Percentiles rank a stretch among this genome's conserved stretches.
phyloP scores from a whole-genome alignment of 1,284 basidiomycete species.

The Wallemia hederae region DNA sequence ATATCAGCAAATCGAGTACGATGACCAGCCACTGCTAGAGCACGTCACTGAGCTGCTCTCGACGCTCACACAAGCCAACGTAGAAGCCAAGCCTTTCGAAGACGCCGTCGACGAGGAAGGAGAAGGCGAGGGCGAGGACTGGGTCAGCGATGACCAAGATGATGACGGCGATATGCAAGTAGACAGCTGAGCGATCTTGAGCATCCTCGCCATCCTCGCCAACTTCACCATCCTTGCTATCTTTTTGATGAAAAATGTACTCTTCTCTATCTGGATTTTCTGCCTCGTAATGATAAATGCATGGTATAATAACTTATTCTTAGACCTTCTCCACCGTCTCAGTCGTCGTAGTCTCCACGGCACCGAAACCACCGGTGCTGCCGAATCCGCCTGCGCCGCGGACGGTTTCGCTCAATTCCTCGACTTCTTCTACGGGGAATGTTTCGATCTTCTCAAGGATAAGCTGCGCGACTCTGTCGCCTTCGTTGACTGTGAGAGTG shows the following conservation, averaged over 20 bases:
- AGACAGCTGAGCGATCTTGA: background rate
- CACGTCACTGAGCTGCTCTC: background rate
- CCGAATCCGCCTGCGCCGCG: conserved; percentile 77
- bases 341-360: too few relatives aligned
- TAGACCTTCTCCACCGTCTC: too few relatives aligned
- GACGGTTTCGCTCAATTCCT: conserved; percentile 51
- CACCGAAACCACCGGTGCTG: conserved; percentile 40
- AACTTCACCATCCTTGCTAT: too few relatives aligned
- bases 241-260: too few relatives aligned
- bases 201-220: too few relatives aligned
- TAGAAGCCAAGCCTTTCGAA: background rate
- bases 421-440: conserved; percentile 55
- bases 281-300: too few relatives aligned
- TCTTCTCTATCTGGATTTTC: too few relatives aligned
- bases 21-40: background rate
- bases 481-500: conserved; percentile 36
- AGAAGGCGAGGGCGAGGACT: background rate
- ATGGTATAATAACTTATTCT: too few relatives aligned
- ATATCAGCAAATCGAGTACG: background rate
- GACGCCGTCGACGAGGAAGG: background rate
- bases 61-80: background rate
- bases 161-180: background rate
- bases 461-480: conserved; percentile 79
- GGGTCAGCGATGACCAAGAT: background rate
- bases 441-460: conserved; percentile 73